A percentile compares a stretch with the other conserved stretches of the same genome.
Conservation (phyloP, 306 rosid species). For the Cotoneaster glaucophyllus region DNA sequence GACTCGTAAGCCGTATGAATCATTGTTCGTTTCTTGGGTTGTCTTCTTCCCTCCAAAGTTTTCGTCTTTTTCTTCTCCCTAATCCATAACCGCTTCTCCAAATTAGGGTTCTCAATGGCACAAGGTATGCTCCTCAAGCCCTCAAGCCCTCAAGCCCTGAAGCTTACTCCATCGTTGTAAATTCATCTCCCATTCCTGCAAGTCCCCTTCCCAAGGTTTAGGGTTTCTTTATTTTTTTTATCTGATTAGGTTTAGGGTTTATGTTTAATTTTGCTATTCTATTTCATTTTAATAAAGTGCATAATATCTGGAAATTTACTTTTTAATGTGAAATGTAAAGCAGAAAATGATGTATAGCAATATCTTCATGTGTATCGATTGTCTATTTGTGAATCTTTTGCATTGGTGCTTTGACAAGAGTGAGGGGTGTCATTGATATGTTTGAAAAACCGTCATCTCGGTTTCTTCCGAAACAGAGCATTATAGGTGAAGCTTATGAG, state of each 20-base stretch:
- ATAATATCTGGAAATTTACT: neutral
- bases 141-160: neutral
- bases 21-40: neutral
- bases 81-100: neutral
- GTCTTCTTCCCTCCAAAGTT: neutral
- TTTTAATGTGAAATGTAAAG: neutral
- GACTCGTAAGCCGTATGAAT: neutral
- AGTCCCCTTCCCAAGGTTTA: neutral
- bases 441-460: neutral
- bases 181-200: neutral
- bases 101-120: constrained; percentile 2
- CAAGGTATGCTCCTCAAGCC: neutral
- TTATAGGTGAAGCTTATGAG: neutral
- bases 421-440: neutral
- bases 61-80: neutral
- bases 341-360: neutral
- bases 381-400: neutral
- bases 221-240: neutral
- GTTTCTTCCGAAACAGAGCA: neutral
- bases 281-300: neutral
- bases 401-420: neutral
- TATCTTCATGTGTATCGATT: neutral
- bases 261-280: neutral
- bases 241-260: neutral
- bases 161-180: neutral